Evolutionary conservation across 352 stramenopile genomes (phyloP).

Genomic region (Globisporangium echinulatum): DNA sequence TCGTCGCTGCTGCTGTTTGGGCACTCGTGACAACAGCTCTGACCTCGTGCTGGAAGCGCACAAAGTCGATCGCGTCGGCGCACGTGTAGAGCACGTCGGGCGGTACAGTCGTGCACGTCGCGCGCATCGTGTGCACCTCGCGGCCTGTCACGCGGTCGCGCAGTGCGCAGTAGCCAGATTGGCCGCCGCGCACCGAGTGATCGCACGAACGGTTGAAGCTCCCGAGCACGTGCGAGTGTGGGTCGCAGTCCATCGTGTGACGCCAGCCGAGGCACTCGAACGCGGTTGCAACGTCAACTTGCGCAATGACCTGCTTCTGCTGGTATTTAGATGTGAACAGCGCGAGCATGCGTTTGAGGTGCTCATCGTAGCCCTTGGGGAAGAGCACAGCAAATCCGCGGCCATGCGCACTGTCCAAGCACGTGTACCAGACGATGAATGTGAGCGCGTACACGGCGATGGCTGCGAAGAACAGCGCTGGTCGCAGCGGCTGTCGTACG

Average conservation of each 20-base stretch:
- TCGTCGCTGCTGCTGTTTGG: background rate
- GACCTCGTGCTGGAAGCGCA: conserved; percentile 19
- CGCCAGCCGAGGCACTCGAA: conserved; percentile 42
- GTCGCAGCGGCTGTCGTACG: background rate
- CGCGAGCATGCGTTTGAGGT: conserved; percentile 15
- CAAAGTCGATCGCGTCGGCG: conserved; percentile 36
- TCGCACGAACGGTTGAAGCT: conserved; percentile 34
- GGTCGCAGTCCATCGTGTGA: conserved; percentile 38
- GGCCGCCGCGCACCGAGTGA: conserved; percentile 25
- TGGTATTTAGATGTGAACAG: conserved; percentile 1
- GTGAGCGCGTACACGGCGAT: conserved; percentile 14
- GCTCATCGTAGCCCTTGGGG: conserved; percentile 11
- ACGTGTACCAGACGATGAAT: conserved; percentile 16
- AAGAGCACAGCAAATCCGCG: conserved; percentile 6
- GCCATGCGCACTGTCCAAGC: conserved; percentile 4
- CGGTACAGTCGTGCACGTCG: conserved; percentile 25
- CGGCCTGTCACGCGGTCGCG: conserved; percentile 23
- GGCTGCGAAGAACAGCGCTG: conserved; percentile 9
- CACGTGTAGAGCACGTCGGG: conserved; percentile 35
- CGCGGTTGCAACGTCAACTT: no score
- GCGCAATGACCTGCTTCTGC: background rate
- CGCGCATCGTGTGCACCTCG: conserved; percentile 32
- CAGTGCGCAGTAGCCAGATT: conserved; percentile 47
- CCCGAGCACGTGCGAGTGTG: conserved; percentile 16
- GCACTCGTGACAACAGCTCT: conserved; percentile 2